Conservation (phyloP, 1,139 yeast species). For the Suhomyces yuchorum region DNA sequence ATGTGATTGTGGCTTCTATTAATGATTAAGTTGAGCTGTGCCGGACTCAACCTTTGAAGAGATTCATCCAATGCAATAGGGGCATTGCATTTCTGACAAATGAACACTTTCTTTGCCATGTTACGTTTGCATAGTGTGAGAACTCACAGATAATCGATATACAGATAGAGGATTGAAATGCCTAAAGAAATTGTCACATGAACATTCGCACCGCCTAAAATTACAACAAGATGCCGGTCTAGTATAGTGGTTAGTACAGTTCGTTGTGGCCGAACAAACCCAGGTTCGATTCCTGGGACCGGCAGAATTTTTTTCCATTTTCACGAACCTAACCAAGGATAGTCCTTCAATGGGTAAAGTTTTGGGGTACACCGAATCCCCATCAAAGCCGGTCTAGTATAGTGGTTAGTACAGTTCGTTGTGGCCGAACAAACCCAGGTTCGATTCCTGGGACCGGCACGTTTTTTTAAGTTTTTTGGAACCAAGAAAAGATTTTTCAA, state of each 20-base stretch:
- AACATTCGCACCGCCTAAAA: not conserved
- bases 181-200: not conserved
- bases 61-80: conserved; percentile 35
- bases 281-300: conserved; percentile 51
- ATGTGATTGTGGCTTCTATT: conserved; percentile 21
- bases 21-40: conserved; percentile 37
- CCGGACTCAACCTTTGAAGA: conserved; percentile 31
- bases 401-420: conserved; percentile 50
- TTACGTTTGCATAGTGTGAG: not conserved
- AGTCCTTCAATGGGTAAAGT: not conserved
- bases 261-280: conserved; percentile 51
- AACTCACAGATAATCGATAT: not conserved
- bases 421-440: conserved; percentile 51
- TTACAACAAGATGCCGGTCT: conserved; percentile 33
- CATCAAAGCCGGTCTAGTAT: conserved; percentile 45
- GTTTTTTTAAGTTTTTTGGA: conserved; percentile 25
- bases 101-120: conserved; percentile 14
- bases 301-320: conserved; percentile 28
- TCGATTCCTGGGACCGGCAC: conserved; percentile 51
- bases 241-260: conserved; percentile 49
- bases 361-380: not conserved
- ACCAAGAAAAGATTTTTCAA: not conserved
- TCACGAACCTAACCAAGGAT: no score
- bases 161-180: not conserved
- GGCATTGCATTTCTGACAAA: conserved; percentile 40